Base-by-base conservation (phyloP, 2,329 filamentous ascomycete genomes). In the Neopestalotiopsis clavispora region DNA sequence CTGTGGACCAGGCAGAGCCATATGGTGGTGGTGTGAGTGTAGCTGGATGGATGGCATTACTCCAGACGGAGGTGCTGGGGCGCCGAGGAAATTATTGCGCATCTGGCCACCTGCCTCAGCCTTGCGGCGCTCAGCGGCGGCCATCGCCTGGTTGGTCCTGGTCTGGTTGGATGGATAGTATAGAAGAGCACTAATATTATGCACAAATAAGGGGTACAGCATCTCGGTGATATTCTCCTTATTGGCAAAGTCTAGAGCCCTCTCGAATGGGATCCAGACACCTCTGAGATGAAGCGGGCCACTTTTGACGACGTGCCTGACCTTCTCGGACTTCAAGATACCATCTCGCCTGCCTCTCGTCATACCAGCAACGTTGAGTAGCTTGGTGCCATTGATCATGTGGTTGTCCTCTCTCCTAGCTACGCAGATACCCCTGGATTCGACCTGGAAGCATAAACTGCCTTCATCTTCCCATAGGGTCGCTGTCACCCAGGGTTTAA, bases 191-290 rank as follows among this genome's bases (percentile, higher is more conserved):
- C 94, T 94, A 78, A 98, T 98, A 82, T 98, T 97, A 82, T 98
- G 95, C 52, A 98, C 96, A 79, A 99, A 99, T 62, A 99, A 86
- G 66, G 96, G 96, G 80, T 98, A 99, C 67, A 98, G 84, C 62
- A 95, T 85, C 82, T 98, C 95, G 0, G 96, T 98, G 72, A 98
- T 99, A 84, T 98, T 98, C 82, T 99, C 96, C 87, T 98, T 98
- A 85, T 99, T 99, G 73, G 96, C 96, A 79, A 52, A 2, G 76
- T 98, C 96, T 67, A 98, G 84, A 17, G 96, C 96, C 73, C 96
- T 92, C 75, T 98, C 96, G 76, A 97, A 98, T 1, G 96, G 96
- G 76, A 99, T 98, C 95, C 95, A 97, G 73, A 97, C 95, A 77
- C 96, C 96, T 84, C 98, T 98, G 57, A 99, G 84, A 79, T 98